These are phyloP conservation scores for Erodium moschatum DNA, from an alignment of 441 rosid species.

Conservation along the genomic window DNA sequence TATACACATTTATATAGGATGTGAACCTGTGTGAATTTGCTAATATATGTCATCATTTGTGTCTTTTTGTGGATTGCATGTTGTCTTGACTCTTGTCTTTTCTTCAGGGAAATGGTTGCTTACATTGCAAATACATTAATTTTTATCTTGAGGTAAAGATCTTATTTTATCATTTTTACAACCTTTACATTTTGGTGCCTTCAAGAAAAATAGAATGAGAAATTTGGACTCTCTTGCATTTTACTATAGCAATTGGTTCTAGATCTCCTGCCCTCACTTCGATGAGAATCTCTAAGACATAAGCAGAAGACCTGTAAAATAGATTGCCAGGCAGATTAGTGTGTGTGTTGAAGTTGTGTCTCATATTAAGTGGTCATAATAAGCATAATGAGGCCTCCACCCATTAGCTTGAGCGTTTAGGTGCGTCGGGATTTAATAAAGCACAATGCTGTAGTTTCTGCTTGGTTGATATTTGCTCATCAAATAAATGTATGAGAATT, in stretches of 20 bases:
- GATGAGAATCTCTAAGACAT: conserved; percentile 1
- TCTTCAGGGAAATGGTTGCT: conserved; percentile 88
- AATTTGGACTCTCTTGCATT: background rate
- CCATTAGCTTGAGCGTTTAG: no score
- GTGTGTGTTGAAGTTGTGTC: no score
- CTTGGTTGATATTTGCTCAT: background rate
- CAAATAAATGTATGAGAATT: background rate
- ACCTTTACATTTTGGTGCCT: no score
- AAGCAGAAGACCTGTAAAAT: background rate
- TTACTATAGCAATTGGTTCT: background rate
- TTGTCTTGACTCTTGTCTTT: conserved; percentile 10
- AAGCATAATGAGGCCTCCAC: no score
- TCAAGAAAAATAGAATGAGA: no score
- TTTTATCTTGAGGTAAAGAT: conserved; percentile 72
- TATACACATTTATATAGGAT: background rate
- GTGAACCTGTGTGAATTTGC: background rate
- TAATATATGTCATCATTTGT: background rate
- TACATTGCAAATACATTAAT: conserved; percentile 87
- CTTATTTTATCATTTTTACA: conserved; percentile 5
- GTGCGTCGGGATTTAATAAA: no score
- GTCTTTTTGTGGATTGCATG: background rate
- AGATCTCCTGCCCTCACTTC: background rate
- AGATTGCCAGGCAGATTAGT: background rate
- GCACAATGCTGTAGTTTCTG: background rate
- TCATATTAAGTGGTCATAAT: no score